These are phyloP conservation scores for Rutstroemia sp. DNA, from an alignment of 2,329 filamentous ascomycete genomes.

Conservation along the genomic window DNA sequence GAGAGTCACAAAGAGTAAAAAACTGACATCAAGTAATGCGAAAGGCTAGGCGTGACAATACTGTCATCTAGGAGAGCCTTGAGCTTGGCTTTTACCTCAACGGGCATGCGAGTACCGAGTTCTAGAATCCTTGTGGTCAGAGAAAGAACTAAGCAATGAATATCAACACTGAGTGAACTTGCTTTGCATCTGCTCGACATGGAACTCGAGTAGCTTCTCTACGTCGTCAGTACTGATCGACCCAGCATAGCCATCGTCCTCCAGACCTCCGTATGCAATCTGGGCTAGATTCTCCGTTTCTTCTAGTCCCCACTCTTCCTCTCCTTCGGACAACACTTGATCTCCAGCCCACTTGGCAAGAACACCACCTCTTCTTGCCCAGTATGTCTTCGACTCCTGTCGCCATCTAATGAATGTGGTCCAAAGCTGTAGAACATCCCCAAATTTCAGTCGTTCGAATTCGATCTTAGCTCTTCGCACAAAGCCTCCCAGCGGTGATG, in stretches of 20 bases:
- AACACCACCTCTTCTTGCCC: slow-evolving; percentile 45
- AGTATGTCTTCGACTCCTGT: slow-evolving; percentile 59
- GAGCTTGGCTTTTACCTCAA: slow-evolving; percentile 65
- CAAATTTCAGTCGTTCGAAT: slow-evolving; percentile 72
- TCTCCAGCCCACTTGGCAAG: slow-evolving; percentile 46
- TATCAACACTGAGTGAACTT: slow-evolving; percentile 22
- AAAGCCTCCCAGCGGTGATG: slow-evolving; percentile 76
- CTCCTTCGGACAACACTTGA: slow-evolving; percentile 43
- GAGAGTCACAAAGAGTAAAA: not conserved
- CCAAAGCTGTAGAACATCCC: slow-evolving; percentile 74
- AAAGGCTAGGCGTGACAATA: slow-evolving; percentile 61
- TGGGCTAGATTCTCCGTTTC: slow-evolving; percentile 34
- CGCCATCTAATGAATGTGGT: slow-evolving; percentile 74
- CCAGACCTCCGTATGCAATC: slow-evolving; percentile 24
- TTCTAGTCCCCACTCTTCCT: slow-evolving; percentile 43
- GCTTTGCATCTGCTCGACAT: slow-evolving; percentile 83
- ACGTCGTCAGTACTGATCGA: slow-evolving; percentile 69
- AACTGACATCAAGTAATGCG: slow-evolving; percentile 63
- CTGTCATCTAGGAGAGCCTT: slow-evolving; percentile 60
- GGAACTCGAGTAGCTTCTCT: slow-evolving; percentile 76
- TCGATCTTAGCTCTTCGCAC: slow-evolving; percentile 71
- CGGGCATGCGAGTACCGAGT: slow-evolving; percentile 70
- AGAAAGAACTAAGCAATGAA: not conserved
- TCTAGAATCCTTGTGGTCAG: slow-evolving; percentile 38
- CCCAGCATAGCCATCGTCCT: slow-evolving; percentile 28